Conservation (phyloP, 2,329 filamentous ascomycete genomes). For the Alternaria triticimaculans region DNA sequence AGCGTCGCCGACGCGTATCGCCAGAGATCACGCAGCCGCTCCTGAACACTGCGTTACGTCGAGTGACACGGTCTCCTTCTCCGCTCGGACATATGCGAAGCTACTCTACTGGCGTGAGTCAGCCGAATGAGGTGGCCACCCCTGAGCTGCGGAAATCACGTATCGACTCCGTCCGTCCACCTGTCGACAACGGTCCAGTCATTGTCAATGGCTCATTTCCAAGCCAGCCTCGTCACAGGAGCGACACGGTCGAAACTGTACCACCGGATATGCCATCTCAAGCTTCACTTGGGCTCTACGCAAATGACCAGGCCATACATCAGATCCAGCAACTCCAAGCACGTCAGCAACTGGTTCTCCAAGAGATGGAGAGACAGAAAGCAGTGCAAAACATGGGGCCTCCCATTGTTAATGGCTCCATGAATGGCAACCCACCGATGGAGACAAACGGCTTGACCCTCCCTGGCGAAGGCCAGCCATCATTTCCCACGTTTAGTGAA, state of each 20-base stretch:
- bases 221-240: slow-evolving; percentile 32
- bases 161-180: slow-evolving; percentile 36
- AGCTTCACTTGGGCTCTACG: slow-evolving; percentile 32
- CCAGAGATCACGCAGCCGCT: slow-evolving; percentile 51
- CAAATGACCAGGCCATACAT: slow-evolving; percentile 32
- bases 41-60: slow-evolving; percentile 44
- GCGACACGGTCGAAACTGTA: slow-evolving; percentile 34
- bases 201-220: slow-evolving; percentile 52
- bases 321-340: slow-evolving; percentile 36
- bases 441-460: slow-evolving; percentile 33
- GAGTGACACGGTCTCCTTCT: slow-evolving; percentile 55
- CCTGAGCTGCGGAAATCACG: slow-evolving; percentile 35
- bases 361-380: slow-evolving; percentile 44
- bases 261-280: slow-evolving; percentile 26
- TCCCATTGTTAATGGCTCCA: slow-evolving; percentile 36
- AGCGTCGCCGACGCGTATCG: slow-evolving; percentile 51
- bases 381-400: slow-evolving; percentile 27
- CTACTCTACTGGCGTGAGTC: slow-evolving; percentile 43
- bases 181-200: slow-evolving; percentile 42
- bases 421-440: slow-evolving; percentile 19
- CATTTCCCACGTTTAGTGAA: slow-evolving; percentile 36
- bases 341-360: slow-evolving; percentile 40
- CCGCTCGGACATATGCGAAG: slow-evolving; percentile 54
- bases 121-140: slow-evolving; percentile 11
- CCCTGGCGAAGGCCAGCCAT: slow-evolving; percentile 34